These are phyloP conservation scores for Paspalum notatum DNA, from an alignment of 176 grass and related monocot genomes.

Conservation along the genomic window DNA sequence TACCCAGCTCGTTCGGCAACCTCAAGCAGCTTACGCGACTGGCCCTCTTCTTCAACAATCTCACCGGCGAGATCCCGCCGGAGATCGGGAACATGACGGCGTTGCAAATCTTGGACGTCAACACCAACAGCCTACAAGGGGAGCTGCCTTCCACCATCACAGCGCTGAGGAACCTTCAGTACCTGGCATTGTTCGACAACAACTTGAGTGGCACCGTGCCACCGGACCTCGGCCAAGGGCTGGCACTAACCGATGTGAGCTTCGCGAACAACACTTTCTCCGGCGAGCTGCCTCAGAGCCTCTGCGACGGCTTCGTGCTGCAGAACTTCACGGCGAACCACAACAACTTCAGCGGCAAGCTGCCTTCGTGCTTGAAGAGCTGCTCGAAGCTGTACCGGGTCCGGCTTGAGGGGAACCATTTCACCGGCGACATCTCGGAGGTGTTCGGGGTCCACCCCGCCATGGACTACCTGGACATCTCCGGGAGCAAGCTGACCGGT, in stretches of 20 bases:
- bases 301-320: constrained; percentile 48
- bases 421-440: constrained; percentile 75
- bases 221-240: constrained; percentile 52
- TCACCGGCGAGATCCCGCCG: constrained; percentile 55
- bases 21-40: constrained; percentile 46
- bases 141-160: constrained; percentile 52
- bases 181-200: constrained; percentile 62
- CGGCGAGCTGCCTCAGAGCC: constrained; percentile 50
- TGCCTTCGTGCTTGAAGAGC: constrained; percentile 72
- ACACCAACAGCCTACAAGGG: constrained; percentile 64
- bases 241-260: constrained; percentile 27
- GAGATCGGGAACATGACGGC: constrained; percentile 67
- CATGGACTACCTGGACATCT: constrained; percentile 66
- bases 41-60: constrained; percentile 59
- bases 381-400: constrained; percentile 51
- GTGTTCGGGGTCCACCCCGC: constrained; percentile 67
- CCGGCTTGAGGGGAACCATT: constrained; percentile 62
- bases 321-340: constrained; percentile 49
- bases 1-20: constrained; percentile 57
- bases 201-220: constrained; percentile 59
- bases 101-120: constrained; percentile 53
- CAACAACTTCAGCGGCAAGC: constrained; percentile 65
- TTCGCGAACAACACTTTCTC: constrained; percentile 75
- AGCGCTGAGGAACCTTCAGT: constrained; percentile 35
- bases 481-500: constrained; percentile 65